phyloP scores from a whole-genome alignment of 352 stramenopile species.

The Phytophthora citrophthora region DNA sequence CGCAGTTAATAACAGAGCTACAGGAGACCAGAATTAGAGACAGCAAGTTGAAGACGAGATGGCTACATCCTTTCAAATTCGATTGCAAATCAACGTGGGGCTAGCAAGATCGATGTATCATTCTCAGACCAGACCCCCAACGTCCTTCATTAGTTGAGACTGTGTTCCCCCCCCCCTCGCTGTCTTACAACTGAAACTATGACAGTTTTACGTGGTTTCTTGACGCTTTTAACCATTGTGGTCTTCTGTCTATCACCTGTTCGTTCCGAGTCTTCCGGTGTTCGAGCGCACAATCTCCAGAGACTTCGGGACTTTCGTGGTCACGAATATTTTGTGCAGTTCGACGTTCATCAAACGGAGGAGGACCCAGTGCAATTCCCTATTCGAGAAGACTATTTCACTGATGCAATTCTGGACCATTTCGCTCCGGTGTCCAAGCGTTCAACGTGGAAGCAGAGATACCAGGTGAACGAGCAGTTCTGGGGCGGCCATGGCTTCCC shows the following conservation, averaged over 20 bases:
- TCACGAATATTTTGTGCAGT: conserved; percentile 70
- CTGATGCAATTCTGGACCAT: conserved; percentile 71
- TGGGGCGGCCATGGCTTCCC: conserved; percentile 77
- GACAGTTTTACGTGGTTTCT: conserved; percentile 5
- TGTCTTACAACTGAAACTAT: conserved; percentile 2
- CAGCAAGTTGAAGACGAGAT: conserved; percentile 17
- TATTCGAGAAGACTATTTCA: conserved; percentile 66
- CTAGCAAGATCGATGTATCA: conserved; percentile 11
- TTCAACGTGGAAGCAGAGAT: conserved; percentile 85
- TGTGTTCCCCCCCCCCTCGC: background rate
- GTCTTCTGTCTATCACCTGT: conserved; percentile 2
- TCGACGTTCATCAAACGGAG: conserved; percentile 38
- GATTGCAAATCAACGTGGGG: conserved; percentile 25
- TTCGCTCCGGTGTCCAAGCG: conserved; percentile 66
- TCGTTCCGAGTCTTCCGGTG: conserved; percentile 12
- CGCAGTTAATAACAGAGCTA: background rate
- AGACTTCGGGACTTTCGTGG: conserved; percentile 71
- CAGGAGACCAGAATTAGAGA: too few relatives aligned
- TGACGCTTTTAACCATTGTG: conserved; percentile 2
- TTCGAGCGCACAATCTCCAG: conserved; percentile 48
- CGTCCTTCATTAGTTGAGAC: background rate
- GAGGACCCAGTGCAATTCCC: conserved; percentile 34
- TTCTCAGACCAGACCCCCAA: background rate
- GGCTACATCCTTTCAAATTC: conserved; percentile 21
- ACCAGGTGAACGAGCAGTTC: conserved; percentile 92